Conservation (phyloP, 1,284 basidiomycete species). For the Trichosporon inkin region DNA sequence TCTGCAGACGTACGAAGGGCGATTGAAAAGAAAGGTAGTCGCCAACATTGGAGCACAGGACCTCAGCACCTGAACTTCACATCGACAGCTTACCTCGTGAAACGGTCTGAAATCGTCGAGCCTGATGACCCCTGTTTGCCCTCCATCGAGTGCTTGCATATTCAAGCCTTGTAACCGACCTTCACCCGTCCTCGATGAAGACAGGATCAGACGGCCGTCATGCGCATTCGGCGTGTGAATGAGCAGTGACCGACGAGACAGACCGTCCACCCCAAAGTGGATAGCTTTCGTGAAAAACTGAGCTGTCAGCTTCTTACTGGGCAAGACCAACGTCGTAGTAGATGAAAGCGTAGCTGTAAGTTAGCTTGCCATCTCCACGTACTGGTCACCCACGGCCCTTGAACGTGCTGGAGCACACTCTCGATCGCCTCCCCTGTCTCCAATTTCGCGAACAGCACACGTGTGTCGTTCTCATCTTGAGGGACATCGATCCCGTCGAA, state of each 20-base stretch:
- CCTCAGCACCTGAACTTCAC: too few relatives aligned
- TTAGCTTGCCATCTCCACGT: background rate
- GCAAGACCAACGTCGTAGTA: conserved; percentile 33
- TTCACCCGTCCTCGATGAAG: conserved; percentile 28
- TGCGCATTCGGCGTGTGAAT: conserved; percentile 41
- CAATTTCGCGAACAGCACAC: conserved; percentile 60
- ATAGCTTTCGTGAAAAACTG: conserved; percentile 55
- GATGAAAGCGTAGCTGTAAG: background rate
- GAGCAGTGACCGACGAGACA: conserved; percentile 85
- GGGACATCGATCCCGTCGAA: conserved; percentile 69
- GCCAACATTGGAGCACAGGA: too few relatives aligned
- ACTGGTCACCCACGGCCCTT: conserved; percentile 71
- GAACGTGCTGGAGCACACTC: conserved; percentile 60
- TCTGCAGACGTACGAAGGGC: too few relatives aligned
- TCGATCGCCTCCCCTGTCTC: conserved; percentile 53
- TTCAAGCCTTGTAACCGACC: conserved; percentile 21
- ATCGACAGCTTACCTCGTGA: background rate
- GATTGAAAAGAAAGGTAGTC: too few relatives aligned
- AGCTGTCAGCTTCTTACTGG: conserved; percentile 43
- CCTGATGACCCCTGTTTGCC: conserved; percentile 31
- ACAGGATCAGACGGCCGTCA: conserved; percentile 24
- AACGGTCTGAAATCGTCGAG: conserved; percentile 9
- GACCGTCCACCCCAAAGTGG: conserved; percentile 80
- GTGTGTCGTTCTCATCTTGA: conserved; percentile 73
- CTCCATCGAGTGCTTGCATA: conserved; percentile 38